Conservation (phyloP, 2,329 filamentous ascomycete genomes). For the Stemphylium vesicarium region DNA sequence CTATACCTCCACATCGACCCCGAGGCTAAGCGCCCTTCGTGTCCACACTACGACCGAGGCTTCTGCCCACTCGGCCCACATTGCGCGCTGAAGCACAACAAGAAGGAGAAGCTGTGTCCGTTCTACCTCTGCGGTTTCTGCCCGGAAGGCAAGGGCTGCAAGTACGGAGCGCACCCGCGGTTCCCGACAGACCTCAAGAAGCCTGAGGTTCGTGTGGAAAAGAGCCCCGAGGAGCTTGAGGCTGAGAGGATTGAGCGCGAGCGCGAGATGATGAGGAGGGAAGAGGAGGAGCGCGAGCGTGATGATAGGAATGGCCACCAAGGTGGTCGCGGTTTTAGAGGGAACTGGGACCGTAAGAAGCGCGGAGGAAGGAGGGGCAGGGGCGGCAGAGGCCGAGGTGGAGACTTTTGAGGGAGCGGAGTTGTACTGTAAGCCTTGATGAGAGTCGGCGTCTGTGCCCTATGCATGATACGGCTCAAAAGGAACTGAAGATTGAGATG, state of each 20-base stretch:
- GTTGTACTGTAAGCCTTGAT: background rate
- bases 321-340: constrained; percentile 40
- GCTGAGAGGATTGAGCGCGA: constrained; percentile 60
- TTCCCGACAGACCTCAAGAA: constrained; percentile 74
- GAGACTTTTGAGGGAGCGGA: constrained; percentile 19
- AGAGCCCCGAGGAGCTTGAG: constrained; percentile 73
- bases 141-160: constrained; percentile 79
- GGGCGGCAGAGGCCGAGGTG: constrained; percentile 29
- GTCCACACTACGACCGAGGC: constrained; percentile 89
- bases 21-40: constrained; percentile 65
- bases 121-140: constrained; percentile 96
- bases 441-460: no score
- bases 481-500: no score
- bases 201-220: constrained; percentile 68
- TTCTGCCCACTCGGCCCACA: constrained; percentile 90
- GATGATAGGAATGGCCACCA: constrained; percentile 44
- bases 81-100: constrained; percentile 88
- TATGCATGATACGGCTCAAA: no score
- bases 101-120: constrained; percentile 73
- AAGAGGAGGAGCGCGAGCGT: constrained; percentile 49
- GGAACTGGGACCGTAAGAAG: constrained; percentile 46
- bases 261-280: constrained; percentile 53
- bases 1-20: constrained; percentile 90
- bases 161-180: constrained; percentile 79
- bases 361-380: constrained; percentile 34